These are phyloP conservation scores for Puccinia hordei DNA, from an alignment of 1,284 basidiomycete species.

Conservation along the genomic window DNA sequence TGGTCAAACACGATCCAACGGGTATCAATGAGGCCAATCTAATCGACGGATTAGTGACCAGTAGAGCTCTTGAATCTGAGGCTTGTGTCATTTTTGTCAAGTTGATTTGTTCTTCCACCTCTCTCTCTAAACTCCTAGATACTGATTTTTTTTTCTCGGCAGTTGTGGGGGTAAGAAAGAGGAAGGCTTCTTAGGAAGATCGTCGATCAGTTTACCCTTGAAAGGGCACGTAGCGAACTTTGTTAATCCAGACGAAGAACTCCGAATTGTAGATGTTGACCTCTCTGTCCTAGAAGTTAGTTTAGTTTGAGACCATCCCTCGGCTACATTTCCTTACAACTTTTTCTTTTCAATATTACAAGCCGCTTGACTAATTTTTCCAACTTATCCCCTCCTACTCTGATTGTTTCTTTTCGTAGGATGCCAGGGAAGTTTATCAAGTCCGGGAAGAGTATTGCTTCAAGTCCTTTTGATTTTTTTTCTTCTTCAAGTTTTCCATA, in stretches of 20 bases:
- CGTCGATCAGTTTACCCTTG: conserved; percentile 26
- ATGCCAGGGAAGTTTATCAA: conserved; percentile 28
- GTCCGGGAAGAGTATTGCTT: conserved; percentile 12
- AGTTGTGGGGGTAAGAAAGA: conserved; percentile 44
- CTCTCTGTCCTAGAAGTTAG: conserved; percentile 21
- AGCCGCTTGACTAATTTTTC: background rate
- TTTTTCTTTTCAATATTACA: background rate
- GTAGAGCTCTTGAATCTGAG: conserved; percentile 26
- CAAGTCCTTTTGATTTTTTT: background rate
- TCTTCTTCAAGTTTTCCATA: too few species aligned
- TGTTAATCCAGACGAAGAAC: conserved; percentile 11
- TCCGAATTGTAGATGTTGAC: conserved; percentile 19
- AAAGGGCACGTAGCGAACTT: conserved; percentile 24
- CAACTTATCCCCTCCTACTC: background rate
- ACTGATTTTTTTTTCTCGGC: background rate
- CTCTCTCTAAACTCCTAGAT: background rate
- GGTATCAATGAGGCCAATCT: conserved; percentile 6
- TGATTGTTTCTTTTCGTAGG: conserved; percentile 15
- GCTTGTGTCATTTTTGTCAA: conserved; percentile 46
- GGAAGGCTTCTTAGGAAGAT: conserved; percentile 35
- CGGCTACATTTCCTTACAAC: background rate
- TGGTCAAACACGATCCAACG: conserved; percentile 17
- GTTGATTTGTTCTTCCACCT: background rate
- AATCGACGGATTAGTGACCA: conserved; percentile 23
- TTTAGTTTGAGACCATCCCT: background rate